Base-by-base conservation (phyloP, 2,329 filamentous ascomycete genomes). In the Fusarium solani-melongenae region DNA sequence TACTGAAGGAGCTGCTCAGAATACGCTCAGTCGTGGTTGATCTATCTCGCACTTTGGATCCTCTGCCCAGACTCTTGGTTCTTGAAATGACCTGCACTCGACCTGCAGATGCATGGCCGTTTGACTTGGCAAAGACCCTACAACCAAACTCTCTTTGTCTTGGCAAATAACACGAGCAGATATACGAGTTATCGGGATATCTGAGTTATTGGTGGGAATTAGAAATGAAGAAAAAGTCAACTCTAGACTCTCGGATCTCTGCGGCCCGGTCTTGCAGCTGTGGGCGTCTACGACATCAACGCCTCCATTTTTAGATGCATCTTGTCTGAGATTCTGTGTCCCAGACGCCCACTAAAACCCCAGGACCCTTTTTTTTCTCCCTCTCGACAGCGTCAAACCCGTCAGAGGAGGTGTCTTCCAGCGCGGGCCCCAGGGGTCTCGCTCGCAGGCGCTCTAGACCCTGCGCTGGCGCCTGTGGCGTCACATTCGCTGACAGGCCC, bases 301-400 rank as follows among this genome's bases (percentile, higher is more conserved):
- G 51, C 51, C 51, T 36, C 55, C 55, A 58, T 38, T 58, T 58
- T 58, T 58, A 58, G 55, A 39, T 34, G 34, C 55, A 58, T 58
- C 34, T 24, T 34, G 51, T 55, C 51, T 55, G 51, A 55, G 51
- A 15, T 55, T 33, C 20, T 17, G 33, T 56, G n/a, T 56, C 53
- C 22, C n/a, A 22, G 12, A 33, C 34, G 17, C 33, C 55, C 34
- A 27, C 44, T 44, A 49, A 49, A 17, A 49, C 44, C 15, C 44
- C 44, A 49, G 44, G 44, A 29, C 15, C 24, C 44, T 49, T 49
- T 46, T 46, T 46, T 46, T 15, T 15, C 7, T 14, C 7, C 12
- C 11, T 22, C n/a, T 7, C 39, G 8, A 15, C 22, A 27, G 41
- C 44, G 15, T 49, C 15, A 49, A 49, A 49, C 24, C 44, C 17